Evolutionary conservation across 345 rosid species (phyloP).

Genomic region (Moricandia arvensis): DNA sequence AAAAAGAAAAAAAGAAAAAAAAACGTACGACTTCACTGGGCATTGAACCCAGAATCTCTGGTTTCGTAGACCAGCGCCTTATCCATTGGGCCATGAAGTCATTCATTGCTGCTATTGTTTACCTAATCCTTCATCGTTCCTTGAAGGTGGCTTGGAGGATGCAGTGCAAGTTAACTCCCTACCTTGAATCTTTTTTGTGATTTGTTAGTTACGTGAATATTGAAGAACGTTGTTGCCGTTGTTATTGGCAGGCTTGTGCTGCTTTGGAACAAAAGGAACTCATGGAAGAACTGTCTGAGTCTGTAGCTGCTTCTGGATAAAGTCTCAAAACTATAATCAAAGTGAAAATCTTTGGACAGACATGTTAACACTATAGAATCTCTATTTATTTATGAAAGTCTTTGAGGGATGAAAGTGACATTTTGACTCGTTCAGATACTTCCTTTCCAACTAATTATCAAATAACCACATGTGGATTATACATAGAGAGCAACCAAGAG

Average conservation of each 20-base stretch:
- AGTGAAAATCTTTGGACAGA: too few species aligned
- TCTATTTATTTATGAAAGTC: too few species aligned
- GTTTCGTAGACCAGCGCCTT: constrained; percentile 98
- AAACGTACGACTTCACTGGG: constrained; percentile 64
- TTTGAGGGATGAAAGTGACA: constrained; percentile 17
- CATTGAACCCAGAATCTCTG: constrained; percentile 90
- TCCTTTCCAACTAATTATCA: constrained; percentile 20
- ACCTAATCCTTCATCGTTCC: too few species aligned
- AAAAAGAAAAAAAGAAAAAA: not conserved
- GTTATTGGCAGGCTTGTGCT: constrained; percentile 66
- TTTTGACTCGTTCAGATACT: constrained; percentile 20
- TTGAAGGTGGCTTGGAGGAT: constrained; percentile 67
- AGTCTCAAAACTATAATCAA: constrained; percentile 10
- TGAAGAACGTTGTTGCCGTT: not conserved
- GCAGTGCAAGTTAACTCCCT: constrained; percentile 69
- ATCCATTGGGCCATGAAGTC: constrained; percentile 61
- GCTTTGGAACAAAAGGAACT: constrained; percentile 85
- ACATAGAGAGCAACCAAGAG: constrained; percentile 19
- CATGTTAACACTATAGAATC: not conserved
- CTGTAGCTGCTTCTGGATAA: constrained; percentile 51
- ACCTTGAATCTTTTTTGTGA: not conserved
- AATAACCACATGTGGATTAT: constrained; percentile 17
- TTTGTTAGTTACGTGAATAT: too few species aligned
- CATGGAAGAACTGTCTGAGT: constrained; percentile 79
- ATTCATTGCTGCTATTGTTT: not conserved